Conservation (phyloP, 257 asterid species). For the Thymus mandschuricus region DNA sequence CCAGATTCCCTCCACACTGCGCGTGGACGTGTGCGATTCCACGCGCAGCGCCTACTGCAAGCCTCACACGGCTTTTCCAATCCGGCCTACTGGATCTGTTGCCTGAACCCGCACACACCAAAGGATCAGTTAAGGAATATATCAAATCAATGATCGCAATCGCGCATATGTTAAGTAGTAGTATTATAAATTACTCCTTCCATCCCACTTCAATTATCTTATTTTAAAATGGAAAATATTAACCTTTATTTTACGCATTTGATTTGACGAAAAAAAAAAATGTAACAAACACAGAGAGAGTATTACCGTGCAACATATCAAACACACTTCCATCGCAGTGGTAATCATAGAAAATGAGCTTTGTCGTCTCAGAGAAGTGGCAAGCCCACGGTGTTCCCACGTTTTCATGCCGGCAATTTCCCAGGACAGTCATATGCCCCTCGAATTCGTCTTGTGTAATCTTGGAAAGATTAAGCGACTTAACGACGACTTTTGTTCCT, state of each 20-base stretch:
- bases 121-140: too few relatives aligned
- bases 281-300: too few relatives aligned
- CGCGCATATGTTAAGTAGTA: too few relatives aligned
- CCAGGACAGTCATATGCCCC: neutral
- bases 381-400: slow-evolving; percentile 25
- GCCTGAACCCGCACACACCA: too few relatives aligned
- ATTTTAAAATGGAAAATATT: too few relatives aligned
- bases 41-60: slow-evolving; percentile 43
- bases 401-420: slow-evolving; percentile 17
- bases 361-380: slow-evolving; percentile 18
- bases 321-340: slow-evolving; percentile 39
- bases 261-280: too few relatives aligned
- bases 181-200: too few relatives aligned
- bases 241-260: too few relatives aligned
- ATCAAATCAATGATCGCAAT: too few relatives aligned
- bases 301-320: slow-evolving; percentile 17
- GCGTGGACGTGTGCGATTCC: slow-evolving; percentile 44
- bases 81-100: neutral
- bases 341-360: slow-evolving; percentile 31
- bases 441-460: slow-evolving; percentile 1
- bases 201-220: too few relatives aligned
- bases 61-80: slow-evolving; percentile 1
- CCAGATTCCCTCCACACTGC: slow-evolving; percentile 33
- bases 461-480: neutral
- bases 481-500: neutral